These are phyloP conservation scores for Paraurostyla sp. DNA, from an alignment of 73 alveolate genomes.

Conservation along the genomic window DNA sequence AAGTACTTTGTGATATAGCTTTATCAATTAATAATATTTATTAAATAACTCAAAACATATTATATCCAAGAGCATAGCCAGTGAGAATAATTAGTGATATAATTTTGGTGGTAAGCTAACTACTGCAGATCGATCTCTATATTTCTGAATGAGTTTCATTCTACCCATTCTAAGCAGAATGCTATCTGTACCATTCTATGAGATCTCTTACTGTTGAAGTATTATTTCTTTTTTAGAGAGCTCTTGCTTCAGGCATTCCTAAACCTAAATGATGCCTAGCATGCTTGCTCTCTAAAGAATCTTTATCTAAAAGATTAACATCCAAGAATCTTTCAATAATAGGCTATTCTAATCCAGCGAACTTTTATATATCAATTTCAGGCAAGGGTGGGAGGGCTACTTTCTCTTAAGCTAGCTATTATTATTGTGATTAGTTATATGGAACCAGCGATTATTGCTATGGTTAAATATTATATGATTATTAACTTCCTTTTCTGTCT, in stretches of 20 bases:
- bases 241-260: slow-evolving; percentile 63
- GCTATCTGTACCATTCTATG: slow-evolving; percentile 26
- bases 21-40: too few species aligned
- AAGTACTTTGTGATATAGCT: too few species aligned
- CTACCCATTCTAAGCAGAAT: neutral
- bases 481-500: neutral
- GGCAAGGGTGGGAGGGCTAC: slow-evolving; percentile 28
- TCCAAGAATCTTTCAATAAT: slow-evolving; percentile 43
- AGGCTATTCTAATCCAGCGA: slow-evolving; percentile 36
- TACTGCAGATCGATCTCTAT: slow-evolving; percentile 44
- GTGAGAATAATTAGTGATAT: slow-evolving; percentile 16
- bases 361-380: slow-evolving; percentile 21
- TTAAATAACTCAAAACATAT: neutral
- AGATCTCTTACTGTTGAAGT: slow-evolving; percentile 39
- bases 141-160: slow-evolving; percentile 20
- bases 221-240: neutral
- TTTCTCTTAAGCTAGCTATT: too few species aligned
- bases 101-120: slow-evolving; percentile 25
- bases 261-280: slow-evolving; percentile 52
- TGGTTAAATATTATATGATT: neutral
- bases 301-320: slow-evolving; percentile 32
- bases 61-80: slow-evolving; percentile 47
- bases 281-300: slow-evolving; percentile 19
- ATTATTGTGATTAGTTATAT: neutral
- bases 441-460: neutral